Evolutionary conservation across 495 filamentous ascomycete species (phyloP).

Genomic region (Venustampulla echinocandica): DNA sequence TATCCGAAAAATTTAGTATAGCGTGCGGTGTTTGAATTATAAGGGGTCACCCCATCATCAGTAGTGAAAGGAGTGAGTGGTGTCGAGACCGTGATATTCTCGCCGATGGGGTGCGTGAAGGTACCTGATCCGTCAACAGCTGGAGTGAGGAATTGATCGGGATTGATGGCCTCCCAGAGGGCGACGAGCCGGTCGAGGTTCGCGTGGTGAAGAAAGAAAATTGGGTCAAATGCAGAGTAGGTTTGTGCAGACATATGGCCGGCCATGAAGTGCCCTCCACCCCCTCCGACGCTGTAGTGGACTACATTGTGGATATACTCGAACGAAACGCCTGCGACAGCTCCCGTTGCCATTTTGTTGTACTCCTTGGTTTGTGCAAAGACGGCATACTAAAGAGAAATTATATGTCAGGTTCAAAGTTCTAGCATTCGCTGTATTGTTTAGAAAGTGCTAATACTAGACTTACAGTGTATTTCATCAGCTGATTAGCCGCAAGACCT

Average conservation of each 20-base stretch:
- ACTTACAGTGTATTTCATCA: conserved; percentile 4
- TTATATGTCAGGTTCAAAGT: too few relatives aligned
- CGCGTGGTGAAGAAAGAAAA: conserved; percentile 59
- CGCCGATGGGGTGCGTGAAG: neutral
- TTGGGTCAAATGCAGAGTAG: conserved; percentile 64
- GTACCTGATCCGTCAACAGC: neutral
- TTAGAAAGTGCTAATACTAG: too few relatives aligned
- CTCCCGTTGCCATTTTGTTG: conserved; percentile 43
- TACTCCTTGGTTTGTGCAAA: conserved; percentile 36
- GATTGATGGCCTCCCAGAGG: conserved; percentile 50
- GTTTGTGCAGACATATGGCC: conserved; percentile 57
- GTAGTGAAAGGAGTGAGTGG: conserved; percentile 1
- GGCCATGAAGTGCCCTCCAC: conserved; percentile 19
- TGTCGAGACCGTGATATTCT: neutral
- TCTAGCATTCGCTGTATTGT: too few relatives aligned
- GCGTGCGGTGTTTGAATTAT: conserved; percentile 15
- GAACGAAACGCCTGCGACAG: conserved; percentile 33
- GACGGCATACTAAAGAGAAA: neutral
- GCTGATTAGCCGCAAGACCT: neutral
- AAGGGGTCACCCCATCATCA: conserved; percentile 3
- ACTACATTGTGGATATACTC: conserved; percentile 57
- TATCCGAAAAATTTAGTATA: conserved; percentile 24
- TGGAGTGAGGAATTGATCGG: conserved; percentile 11
- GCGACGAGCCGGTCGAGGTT: conserved; percentile 49
- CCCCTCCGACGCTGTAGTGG: conserved; percentile 40